A percentile compares a stretch with the other conserved stretches of the same genome.
phyloP scores from a whole-genome alignment of 73 alveolate species.

The Paramecium biaurelia region DNA sequence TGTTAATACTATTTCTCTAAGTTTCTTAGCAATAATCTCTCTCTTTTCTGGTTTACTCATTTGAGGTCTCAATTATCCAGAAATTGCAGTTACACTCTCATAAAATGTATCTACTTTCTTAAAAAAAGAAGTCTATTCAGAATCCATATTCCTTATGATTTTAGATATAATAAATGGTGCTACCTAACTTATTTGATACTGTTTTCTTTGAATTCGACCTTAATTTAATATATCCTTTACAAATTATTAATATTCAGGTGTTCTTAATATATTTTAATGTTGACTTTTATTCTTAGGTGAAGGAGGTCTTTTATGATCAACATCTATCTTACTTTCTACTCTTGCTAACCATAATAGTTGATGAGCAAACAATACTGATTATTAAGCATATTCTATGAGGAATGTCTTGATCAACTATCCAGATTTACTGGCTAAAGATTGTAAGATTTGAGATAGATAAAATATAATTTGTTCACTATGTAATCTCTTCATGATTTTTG shows the following conservation, averaged over 20 bases:
- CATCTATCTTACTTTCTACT: constrained; percentile 71
- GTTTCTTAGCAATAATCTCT: constrained; percentile 79
- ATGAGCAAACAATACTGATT: constrained; percentile 75
- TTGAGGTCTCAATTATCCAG: constrained; percentile 83
- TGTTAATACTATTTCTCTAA: constrained; percentile 80
- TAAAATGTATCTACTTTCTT: constrained; percentile 74
- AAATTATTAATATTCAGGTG: constrained; percentile 1
- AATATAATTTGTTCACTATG: constrained; percentile 55
- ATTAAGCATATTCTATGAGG: constrained; percentile 69
- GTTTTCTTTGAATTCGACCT: not conserved
- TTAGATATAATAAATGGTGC: constrained; percentile 56
- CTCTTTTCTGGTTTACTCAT: constrained; percentile 93
- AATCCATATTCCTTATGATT: constrained; percentile 63
- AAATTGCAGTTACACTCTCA: constrained; percentile 77
- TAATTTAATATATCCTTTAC: not conserved
- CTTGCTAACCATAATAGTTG: constrained; percentile 76
- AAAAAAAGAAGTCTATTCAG: constrained; percentile 65
- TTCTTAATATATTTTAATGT: not conserved
- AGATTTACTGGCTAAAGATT: constrained; percentile 41
- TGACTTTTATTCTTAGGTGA: constrained; percentile 58
- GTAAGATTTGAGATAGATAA: constrained; percentile 38
- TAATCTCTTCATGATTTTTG: constrained; percentile 61
- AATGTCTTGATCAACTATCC: constrained; percentile 64
- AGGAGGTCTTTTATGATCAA: constrained; percentile 70
- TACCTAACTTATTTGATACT: constrained; percentile 57